phyloP scores from a whole-genome alignment of 768 basidiomycete species.

The Collybia sordida region DNA sequence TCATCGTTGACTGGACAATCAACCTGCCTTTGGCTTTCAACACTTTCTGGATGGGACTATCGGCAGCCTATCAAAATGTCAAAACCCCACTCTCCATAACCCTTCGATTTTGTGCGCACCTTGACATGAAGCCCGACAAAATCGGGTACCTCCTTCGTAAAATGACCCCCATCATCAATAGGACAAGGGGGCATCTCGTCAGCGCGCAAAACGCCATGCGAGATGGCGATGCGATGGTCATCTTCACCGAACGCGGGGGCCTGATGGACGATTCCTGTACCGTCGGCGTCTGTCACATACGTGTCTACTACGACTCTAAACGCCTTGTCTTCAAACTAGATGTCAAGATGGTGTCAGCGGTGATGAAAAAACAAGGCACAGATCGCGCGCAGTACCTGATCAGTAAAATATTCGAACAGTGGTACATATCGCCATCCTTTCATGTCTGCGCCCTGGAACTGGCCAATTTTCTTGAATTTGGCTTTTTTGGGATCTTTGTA shows the following conservation, averaged over 20 bases:
- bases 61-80: conserved; percentile 65
- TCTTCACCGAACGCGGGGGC: conserved; percentile 99
- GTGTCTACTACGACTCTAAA: conserved; percentile 88
- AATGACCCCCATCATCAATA: conserved; percentile 85
- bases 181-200: conserved; percentile 98
- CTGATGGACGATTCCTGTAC: conserved; percentile 99
- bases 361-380: neutral
- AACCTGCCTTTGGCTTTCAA: conserved; percentile 86
- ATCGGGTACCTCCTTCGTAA: conserved; percentile 88
- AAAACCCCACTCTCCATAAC: neutral
- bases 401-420: conserved; percentile 95
- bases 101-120: conserved; percentile 41
- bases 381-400: conserved; percentile 55
- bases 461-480: conserved; percentile 87
- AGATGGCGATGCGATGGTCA: conserved; percentile 91
- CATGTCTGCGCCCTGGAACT: conserved; percentile 90
- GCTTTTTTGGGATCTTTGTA: conserved; percentile 99
- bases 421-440: conserved; percentile 96
- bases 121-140: conserved; percentile 90
- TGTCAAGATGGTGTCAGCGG: neutral
- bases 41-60: conserved; percentile 90
- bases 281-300: conserved; percentile 91
- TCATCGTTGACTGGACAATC: conserved; percentile 82
- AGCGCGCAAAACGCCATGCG: conserved; percentile 74
- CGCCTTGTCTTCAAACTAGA: conserved; percentile 85